Evolutionary conservation across 805 yeast species (phyloP).

Genomic region (Jamesozyma jinghongensis): DNA sequence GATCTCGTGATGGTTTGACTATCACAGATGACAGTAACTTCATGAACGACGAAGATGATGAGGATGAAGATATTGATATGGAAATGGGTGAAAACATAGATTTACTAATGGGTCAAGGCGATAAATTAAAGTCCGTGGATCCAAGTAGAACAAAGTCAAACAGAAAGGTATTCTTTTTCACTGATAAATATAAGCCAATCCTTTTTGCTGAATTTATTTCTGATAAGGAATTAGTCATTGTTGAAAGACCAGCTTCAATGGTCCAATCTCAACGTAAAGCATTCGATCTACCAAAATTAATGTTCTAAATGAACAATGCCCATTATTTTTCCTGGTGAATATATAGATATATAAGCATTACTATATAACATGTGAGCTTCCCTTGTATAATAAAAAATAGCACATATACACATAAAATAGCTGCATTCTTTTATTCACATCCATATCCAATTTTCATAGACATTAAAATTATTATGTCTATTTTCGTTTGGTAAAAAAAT

Average conservation of each 20-base stretch:
- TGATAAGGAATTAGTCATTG: constrained; percentile 51
- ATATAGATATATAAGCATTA: neutral
- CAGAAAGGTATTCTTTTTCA: constrained; percentile 54
- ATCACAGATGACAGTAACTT: constrained; percentile 34
- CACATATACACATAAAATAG: neutral
- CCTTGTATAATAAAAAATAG: neutral
- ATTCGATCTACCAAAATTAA: constrained; percentile 50
- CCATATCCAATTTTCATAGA: neutral
- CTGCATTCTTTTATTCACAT: neutral
- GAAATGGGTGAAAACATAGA: constrained; percentile 13
- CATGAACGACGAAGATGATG: constrained; percentile 28
- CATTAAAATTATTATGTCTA: no score
- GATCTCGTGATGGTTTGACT: constrained; percentile 36
- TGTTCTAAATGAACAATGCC: constrained; percentile 27
- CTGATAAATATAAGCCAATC: constrained; percentile 66
- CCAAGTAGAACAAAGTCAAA: constrained; percentile 22
- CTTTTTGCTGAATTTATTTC: constrained; percentile 51
- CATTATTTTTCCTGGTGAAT: neutral
- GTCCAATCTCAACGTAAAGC: constrained; percentile 49
- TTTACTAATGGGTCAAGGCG: constrained; percentile 4
- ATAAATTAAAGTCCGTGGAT: constrained; percentile 14
- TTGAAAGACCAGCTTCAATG: constrained; percentile 65
- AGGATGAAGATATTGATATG: constrained; percentile 25
- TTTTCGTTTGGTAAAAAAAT: no score
- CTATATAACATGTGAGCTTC: neutral